phyloP scores from a whole-genome alignment of 306 rosid species.

The Quillaja saponaria region DNA sequence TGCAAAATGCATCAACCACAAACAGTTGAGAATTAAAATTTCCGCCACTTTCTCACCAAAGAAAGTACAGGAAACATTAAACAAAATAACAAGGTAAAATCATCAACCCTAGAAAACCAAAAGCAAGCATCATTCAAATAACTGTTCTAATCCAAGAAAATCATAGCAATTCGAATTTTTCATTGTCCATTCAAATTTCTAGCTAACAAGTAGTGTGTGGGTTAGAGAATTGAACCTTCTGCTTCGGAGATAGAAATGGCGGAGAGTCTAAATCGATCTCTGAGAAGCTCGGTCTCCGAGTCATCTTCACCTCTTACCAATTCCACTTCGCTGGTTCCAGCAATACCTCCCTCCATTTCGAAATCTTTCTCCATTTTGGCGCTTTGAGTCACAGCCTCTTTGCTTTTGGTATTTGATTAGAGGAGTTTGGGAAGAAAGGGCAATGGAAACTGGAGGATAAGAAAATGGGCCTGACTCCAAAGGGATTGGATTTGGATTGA shows the following conservation, averaged over 20 bases:
- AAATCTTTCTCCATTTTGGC: background rate
- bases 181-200: too few relatives aligned
- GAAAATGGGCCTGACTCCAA: too few relatives aligned
- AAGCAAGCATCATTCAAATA: too few relatives aligned
- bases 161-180: too few relatives aligned
- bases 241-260: constrained; percentile 67
- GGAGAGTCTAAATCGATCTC: constrained; percentile 75
- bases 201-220: too few relatives aligned
- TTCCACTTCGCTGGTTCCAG: constrained; percentile 27
- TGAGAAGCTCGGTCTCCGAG: constrained; percentile 48
- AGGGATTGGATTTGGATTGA: too few relatives aligned
- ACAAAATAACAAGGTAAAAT: background rate
- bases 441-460: background rate
- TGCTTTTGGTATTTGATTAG: background rate
- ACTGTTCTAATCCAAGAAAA: too few relatives aligned
- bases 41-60: background rate
- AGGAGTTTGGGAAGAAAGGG: background rate
- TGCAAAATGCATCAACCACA: constrained; percentile 24
- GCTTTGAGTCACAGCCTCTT: background rate
- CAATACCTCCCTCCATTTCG: constrained; percentile 26
- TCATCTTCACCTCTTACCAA: constrained; percentile 50
- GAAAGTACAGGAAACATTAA: too few relatives aligned
- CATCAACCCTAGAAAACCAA: background rate
- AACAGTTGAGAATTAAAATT: background rate
- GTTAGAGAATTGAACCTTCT: constrained; percentile 67